phyloP scores from a whole-genome alignment of 306 rosid genomes.

The Trichosanthes truncata region DNA sequence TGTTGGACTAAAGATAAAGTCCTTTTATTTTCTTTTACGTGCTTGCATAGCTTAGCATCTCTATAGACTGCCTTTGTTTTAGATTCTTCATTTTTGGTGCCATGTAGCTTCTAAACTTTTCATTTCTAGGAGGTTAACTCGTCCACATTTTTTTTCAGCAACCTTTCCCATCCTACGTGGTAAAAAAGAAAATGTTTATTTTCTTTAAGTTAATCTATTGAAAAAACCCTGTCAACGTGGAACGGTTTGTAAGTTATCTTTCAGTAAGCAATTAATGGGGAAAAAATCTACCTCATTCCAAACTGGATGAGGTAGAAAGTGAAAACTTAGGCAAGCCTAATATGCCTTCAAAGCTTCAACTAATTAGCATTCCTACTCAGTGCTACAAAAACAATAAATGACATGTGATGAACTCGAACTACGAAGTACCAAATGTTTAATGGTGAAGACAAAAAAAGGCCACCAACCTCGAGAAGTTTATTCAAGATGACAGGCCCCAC shows the following conservation, averaged over 20 bases:
- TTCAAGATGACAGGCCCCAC: conserved; percentile 78
- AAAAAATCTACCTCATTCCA: background rate
- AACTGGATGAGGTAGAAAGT: background rate
- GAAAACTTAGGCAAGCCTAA: background rate
- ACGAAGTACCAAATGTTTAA: background rate
- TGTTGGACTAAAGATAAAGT: background rate
- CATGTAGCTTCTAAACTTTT: background rate
- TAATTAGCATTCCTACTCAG: background rate
- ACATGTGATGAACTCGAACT: background rate
- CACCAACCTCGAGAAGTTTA: conserved; percentile 63
- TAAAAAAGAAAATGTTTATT: background rate
- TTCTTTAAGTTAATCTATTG: background rate
- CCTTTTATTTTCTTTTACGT: background rate
- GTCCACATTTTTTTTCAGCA: background rate
- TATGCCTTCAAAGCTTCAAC: background rate
- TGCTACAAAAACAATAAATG: background rate
- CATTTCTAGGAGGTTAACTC: background rate
- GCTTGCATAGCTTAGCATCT: background rate
- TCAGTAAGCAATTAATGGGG: background rate
- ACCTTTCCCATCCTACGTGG: background rate
- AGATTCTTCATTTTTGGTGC: background rate
- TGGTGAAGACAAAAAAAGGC: background rate
- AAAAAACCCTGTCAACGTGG: background rate
- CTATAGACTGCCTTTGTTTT: background rate
- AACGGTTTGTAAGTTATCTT: background rate